Evolutionary conservation across 2,329 filamentous ascomycete species (phyloP).

Genomic region (Colletotrichum simmondsii): DNA sequence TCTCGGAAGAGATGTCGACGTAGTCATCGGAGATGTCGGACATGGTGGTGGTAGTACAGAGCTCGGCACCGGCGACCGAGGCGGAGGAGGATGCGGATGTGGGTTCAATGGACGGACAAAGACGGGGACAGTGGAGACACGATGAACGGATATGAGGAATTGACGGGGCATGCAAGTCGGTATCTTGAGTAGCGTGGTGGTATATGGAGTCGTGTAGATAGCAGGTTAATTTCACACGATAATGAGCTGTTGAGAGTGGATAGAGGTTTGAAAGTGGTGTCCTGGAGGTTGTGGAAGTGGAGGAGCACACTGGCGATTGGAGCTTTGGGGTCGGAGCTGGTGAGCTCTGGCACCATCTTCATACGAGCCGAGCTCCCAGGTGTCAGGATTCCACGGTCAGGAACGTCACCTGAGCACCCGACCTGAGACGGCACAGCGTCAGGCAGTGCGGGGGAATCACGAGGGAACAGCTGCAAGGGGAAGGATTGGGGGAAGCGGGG

Average conservation of each 20-base stretch:
- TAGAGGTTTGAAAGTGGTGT: not conserved
- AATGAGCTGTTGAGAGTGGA: not conserved
- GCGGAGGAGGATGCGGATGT: not conserved
- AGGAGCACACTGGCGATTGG: not conserved
- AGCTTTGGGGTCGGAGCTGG: not conserved
- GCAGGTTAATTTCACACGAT: conserved; percentile 4
- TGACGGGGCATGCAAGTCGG: conserved; percentile 8
- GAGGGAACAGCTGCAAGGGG: conserved; percentile 17
- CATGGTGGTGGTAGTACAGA: conserved; percentile 22
- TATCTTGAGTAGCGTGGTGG: not conserved
- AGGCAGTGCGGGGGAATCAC: conserved; percentile 33
- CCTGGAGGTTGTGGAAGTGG: not conserved
- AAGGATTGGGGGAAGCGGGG: conserved; percentile 25
- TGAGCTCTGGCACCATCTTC: not conserved
- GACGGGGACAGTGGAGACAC: conserved; percentile 18
- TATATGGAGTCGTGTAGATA: not conserved
- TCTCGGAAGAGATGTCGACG: conserved; percentile 26
- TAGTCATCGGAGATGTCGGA: conserved; percentile 35
- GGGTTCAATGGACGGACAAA: conserved; percentile 4
- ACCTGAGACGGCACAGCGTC: conserved; percentile 32
- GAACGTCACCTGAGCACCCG: conserved; percentile 27
- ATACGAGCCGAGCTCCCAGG: not conserved
- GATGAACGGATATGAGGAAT: conserved; percentile 11
- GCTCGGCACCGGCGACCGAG: conserved; percentile 17
- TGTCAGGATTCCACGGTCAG: conserved; percentile 2